Percentiles rank a stretch among this genome's conserved stretches.
These are phyloP conservation scores for Artemisia argyi DNA, from an alignment of 129 eudicot genomes.

Conservation along the genomic window DNA sequence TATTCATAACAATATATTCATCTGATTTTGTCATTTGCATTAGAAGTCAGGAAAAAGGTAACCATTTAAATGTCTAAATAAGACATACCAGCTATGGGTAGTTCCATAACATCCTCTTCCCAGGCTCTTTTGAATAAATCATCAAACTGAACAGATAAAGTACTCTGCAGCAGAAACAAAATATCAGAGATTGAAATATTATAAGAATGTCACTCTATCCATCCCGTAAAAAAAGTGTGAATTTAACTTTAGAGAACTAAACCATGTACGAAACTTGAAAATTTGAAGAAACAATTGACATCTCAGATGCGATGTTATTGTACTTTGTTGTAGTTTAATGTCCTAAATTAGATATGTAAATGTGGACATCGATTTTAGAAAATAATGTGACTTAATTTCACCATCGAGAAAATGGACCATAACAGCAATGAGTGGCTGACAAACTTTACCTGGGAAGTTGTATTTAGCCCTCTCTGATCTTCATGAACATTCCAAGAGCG, in stretches of 20 bases:
- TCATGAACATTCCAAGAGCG: conserved; percentile 63
- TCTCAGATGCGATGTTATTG: not conserved
- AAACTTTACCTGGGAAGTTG: conserved; percentile 48
- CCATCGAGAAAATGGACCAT: conserved; percentile 7
- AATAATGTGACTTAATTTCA: conserved; percentile 7
- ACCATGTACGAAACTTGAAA: conserved; percentile 7
- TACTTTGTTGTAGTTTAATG: conserved; percentile 5
- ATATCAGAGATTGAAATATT: conserved; percentile 22
- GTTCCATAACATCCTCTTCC: conserved; percentile 75
- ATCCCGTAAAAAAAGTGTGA: not conserved
- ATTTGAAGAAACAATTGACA: not conserved
- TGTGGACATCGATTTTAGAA: not conserved
- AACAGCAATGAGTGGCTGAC: conserved; percentile 29
- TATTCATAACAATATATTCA: not conserved
- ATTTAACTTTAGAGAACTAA: conserved; percentile 14
- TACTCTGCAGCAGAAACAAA: conserved; percentile 56
- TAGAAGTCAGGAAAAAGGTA: conserved; percentile 2
- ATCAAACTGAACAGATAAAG: conserved; percentile 87
- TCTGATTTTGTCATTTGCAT: not conserved
- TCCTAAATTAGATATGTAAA: conserved; percentile 8
- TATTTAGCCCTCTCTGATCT: conserved; percentile 39
- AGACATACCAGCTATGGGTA: conserved; percentile 60
- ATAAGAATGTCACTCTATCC: conserved; percentile 3
- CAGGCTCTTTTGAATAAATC: conserved; percentile 94
- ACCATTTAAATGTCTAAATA: not conserved